phyloP scores from a whole-genome alignment of 2,329 filamentous ascomycete species.

The Cryphonectria japonica region DNA sequence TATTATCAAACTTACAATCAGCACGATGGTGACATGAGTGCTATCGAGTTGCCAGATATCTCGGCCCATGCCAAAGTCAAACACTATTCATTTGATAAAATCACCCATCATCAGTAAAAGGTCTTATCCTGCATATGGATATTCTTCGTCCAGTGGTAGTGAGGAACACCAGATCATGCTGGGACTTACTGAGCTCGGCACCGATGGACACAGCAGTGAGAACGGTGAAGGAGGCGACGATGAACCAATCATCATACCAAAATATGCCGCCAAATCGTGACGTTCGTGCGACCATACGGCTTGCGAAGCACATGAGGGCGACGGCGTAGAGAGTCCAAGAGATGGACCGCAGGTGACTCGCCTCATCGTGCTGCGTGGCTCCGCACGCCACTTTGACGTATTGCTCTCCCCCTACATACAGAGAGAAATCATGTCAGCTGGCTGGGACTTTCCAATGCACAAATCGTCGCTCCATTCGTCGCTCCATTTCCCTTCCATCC shows the following conservation, averaged over 20 bases:
- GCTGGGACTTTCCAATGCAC: neutral
- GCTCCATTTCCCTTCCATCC: no score
- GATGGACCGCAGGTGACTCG: slow-evolving; percentile 25
- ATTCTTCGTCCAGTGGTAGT: neutral
- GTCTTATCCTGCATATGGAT: neutral
- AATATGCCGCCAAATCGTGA: slow-evolving; percentile 29
- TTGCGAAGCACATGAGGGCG: slow-evolving; percentile 28
- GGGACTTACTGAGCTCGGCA: slow-evolving; percentile 31
- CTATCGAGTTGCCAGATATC: slow-evolving; percentile 32
- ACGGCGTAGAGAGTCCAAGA: slow-evolving; percentile 30
- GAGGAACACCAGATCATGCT: neutral
- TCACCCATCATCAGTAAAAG: neutral
- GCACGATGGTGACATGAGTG: slow-evolving; percentile 29
- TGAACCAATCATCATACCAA: slow-evolving; percentile 35
- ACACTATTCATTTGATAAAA: slow-evolving; percentile 22
- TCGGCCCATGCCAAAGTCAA: slow-evolving; percentile 32
- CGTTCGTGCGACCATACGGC: slow-evolving; percentile 31
- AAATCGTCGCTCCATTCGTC: neutral
- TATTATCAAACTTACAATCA: slow-evolving; percentile 28
- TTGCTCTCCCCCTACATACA: slow-evolving; percentile 23
- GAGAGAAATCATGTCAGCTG: neutral
- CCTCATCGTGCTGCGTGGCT: slow-evolving; percentile 22
- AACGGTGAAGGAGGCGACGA: slow-evolving; percentile 32
- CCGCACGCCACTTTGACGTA: slow-evolving; percentile 28
- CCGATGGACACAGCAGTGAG: slow-evolving; percentile 31